These are phyloP conservation scores for Umbelopsis ramanniana DNA, from an alignment of 192 early-diverging fungal genomes.

Conservation along the genomic window DNA sequence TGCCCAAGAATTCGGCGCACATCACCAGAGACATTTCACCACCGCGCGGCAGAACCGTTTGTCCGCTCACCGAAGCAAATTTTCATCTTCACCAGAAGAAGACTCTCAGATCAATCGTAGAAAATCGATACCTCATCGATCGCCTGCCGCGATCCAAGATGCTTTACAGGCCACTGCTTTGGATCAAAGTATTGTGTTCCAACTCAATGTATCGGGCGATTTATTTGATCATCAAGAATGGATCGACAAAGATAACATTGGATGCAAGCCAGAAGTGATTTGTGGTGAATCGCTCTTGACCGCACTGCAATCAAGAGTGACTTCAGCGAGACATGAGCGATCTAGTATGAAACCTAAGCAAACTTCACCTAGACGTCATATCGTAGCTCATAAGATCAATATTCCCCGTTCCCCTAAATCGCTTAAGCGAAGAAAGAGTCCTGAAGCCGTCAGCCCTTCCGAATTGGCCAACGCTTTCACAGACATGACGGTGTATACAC, in stretches of 20 bases:
- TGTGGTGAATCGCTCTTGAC: constrained; percentile 31
- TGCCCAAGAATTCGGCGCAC: not conserved
- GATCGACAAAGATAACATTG: not conserved
- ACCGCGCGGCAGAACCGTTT: constrained; percentile 13
- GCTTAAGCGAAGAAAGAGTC: constrained; percentile 2
- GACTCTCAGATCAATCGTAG: constrained; percentile 13
- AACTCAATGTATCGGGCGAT: constrained; percentile 20
- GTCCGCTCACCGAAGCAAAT: constrained; percentile 13
- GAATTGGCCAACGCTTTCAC: constrained; percentile 8
- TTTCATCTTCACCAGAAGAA: constrained; percentile 5
- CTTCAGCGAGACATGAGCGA: constrained; percentile 21
- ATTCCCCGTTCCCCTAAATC: constrained; percentile 6
- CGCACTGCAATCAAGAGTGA: constrained; percentile 28
- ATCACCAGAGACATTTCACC: not conserved
- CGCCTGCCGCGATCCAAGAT: constrained; percentile 32
- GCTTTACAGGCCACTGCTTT: constrained; percentile 25
- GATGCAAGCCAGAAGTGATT: constrained; percentile 28
- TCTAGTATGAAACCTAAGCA: not conserved
- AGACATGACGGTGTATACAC: constrained; percentile 3
- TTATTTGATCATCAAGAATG: constrained; percentile 5
- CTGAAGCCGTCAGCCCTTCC: constrained; percentile 4
- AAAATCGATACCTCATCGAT: constrained; percentile 39
- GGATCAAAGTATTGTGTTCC: constrained; percentile 36
- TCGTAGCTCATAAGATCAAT: constrained; percentile 14
- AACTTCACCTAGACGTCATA: not conserved